Percentiles rank a stretch among this genome's conserved stretches.
phyloP scores from a whole-genome alignment of 2,329 filamentous ascomycete species.

The Colletotrichum sp. region DNA sequence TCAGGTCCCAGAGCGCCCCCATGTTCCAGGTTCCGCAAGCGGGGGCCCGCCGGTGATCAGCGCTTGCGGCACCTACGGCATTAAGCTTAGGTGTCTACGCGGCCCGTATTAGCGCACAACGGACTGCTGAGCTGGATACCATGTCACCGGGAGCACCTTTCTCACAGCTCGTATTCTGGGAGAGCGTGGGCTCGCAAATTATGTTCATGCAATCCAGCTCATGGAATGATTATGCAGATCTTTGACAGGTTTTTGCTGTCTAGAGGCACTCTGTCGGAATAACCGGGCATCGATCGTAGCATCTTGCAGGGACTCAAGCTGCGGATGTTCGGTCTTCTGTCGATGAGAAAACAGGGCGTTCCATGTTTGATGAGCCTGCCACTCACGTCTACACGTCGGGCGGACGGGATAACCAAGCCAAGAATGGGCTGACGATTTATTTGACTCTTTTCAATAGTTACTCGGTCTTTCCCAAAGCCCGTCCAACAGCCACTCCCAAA shows the following conservation, averaged over 20 bases:
- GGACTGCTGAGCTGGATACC: background rate
- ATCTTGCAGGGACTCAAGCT: background rate
- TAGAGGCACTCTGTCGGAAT: background rate
- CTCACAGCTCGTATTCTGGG: background rate
- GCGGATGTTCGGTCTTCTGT: background rate
- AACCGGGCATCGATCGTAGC: background rate
- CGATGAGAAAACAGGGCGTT: background rate
- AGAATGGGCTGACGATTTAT: background rate
- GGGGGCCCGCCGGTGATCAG: background rate
- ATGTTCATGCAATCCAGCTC: background rate
- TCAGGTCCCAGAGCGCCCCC: background rate
- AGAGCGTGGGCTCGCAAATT: background rate
- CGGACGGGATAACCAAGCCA: background rate
- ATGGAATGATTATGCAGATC: background rate
- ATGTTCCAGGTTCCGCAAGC: constrained; percentile 7
- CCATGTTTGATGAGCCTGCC: background rate
- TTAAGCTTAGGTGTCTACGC: background rate
- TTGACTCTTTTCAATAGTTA: background rate
- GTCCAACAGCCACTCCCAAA: constrained; percentile 39
- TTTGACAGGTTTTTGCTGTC: background rate
- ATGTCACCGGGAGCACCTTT: background rate
- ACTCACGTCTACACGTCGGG: background rate
- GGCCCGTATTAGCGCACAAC: background rate
- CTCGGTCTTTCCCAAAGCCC: background rate
- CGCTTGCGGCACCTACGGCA: background rate